These are phyloP conservation scores for Ceraceosorus bombacis DNA, from an alignment of 1,284 basidiomycete genomes.

Conservation along the genomic window DNA sequence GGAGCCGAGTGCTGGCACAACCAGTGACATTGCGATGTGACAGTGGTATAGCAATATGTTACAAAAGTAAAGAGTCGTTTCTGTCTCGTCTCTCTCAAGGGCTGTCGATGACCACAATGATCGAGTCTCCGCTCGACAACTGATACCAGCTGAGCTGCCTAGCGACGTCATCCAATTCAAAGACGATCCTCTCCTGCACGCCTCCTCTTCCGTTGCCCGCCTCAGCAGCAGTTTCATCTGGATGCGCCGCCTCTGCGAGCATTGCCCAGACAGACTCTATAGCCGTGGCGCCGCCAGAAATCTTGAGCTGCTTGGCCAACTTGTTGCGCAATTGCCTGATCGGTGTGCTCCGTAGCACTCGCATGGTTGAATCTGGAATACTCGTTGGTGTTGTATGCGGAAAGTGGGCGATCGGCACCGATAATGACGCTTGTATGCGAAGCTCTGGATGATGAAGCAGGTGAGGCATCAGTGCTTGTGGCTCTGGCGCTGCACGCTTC, in stretches of 20 bases:
- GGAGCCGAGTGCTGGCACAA: no score
- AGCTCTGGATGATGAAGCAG: conserved; percentile 2
- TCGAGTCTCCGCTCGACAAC: neutral
- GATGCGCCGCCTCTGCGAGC: conserved; percentile 8
- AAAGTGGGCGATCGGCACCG: neutral
- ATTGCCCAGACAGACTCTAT: conserved; percentile 25
- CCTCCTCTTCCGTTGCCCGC: neutral
- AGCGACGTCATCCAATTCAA: neutral
- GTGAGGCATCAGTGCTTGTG: neutral
- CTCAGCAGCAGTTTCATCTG: neutral
- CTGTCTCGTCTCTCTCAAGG: no score
- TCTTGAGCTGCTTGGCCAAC: conserved; percentile 14
- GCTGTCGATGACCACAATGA: neutral
- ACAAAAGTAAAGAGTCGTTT: no score
- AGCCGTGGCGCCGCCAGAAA: conserved; percentile 2
- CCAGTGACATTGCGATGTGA: no score
- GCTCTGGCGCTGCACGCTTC: neutral
- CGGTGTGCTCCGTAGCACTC: conserved; percentile 22
- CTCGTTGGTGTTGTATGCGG: conserved; percentile 3
- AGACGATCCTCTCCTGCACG: neutral
- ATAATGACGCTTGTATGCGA: conserved; percentile 4
- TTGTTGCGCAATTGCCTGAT: conserved; percentile 25
- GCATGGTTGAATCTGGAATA: neutral
- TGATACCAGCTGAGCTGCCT: neutral
- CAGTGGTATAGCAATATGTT: no score